phyloP scores from a whole-genome alignment of 164 flowering plant genomes.

The Macadamia tetraphylla region DNA sequence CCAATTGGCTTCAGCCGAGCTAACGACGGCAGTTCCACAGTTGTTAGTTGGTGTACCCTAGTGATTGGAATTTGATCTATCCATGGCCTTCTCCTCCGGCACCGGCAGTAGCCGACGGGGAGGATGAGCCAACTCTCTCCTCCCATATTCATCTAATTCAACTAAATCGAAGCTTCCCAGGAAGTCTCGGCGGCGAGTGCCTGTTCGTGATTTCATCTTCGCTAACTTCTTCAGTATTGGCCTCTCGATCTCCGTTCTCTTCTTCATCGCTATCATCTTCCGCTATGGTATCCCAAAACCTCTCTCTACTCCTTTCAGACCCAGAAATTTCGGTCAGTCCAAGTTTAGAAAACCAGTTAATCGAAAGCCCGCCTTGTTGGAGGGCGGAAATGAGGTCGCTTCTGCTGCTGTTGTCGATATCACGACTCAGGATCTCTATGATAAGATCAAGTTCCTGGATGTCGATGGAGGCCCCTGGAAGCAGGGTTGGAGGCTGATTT shows the following conservation, averaged over 20 bases:
- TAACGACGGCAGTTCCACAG: too few species aligned
- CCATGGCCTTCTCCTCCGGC: constrained; percentile 10
- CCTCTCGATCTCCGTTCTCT: constrained; percentile 51
- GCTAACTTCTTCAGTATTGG: constrained; percentile 66
- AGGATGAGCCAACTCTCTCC: constrained; percentile 37
- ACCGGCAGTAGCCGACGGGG: constrained; percentile 12
- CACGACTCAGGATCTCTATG: constrained; percentile 81
- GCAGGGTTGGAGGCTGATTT: constrained; percentile 85
- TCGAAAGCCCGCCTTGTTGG: constrained; percentile 17
- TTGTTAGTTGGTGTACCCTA: too few species aligned
- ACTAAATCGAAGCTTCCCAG: constrained; percentile 43
- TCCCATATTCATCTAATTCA: constrained; percentile 19
- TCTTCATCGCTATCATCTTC: constrained; percentile 48
- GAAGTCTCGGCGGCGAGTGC: constrained; percentile 44
- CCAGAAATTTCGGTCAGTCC: neutral
- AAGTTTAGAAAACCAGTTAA: constrained; percentile 18
- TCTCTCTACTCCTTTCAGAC: constrained; percentile 35
- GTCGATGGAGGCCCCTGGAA: constrained; percentile 95
- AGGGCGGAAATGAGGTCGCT: constrained; percentile 7
- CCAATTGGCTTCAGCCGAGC: too few species aligned
- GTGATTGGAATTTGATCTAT: too few species aligned
- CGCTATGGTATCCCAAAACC: constrained; percentile 55
- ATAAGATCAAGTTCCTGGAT: constrained; percentile 77
- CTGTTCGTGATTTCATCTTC: constrained; percentile 49
- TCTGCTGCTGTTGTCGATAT: constrained; percentile 58